These are phyloP conservation scores for Phlebiopsis gigantea DNA, from an alignment of 768 basidiomycete species.

Conservation along the genomic window DNA sequence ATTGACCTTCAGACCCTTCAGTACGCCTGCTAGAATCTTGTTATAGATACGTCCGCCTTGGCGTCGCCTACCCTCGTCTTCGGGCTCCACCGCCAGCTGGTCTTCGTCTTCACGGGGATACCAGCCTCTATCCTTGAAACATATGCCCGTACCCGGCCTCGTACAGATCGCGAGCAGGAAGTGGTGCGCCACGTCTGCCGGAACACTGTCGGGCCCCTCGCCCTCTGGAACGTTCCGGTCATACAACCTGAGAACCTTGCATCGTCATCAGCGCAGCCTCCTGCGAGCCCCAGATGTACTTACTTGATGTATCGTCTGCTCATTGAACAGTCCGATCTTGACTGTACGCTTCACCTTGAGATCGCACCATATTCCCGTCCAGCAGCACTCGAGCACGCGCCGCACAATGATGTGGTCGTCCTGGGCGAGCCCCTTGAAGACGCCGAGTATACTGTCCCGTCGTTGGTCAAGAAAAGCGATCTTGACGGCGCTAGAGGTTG, in stretches of 20 bases:
- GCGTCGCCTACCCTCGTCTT: conserved; percentile 31
- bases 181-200: conserved; percentile 79
- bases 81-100: conserved; percentile 27
- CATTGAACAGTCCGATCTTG: conserved; percentile 70
- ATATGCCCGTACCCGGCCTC: conserved; percentile 76
- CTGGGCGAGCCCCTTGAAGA: conserved; percentile 69
- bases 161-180: conserved; percentile 84
- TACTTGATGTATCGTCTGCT: conserved; percentile 61
- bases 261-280: neutral
- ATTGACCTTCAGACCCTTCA: conserved; percentile 77
- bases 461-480: conserved; percentile 65
- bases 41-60: conserved; percentile 63
- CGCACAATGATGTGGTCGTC: conserved; percentile 60
- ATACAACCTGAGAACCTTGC: conserved; percentile 71
- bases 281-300: conserved; percentile 11
- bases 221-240: conserved; percentile 49
- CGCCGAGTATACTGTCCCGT: conserved; percentile 52
- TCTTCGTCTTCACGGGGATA: conserved; percentile 65
- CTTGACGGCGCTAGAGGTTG: conserved; percentile 49
- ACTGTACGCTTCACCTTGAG: conserved; percentile 62
- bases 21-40: conserved; percentile 71
- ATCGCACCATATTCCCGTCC: conserved; percentile 76
- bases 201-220: conserved; percentile 46
- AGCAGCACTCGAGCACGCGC: conserved; percentile 66
- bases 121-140: conserved; percentile 89